Conservation (phyloP, 2,329 filamentous ascomycete species). For the Trichoderma sp. region DNA sequence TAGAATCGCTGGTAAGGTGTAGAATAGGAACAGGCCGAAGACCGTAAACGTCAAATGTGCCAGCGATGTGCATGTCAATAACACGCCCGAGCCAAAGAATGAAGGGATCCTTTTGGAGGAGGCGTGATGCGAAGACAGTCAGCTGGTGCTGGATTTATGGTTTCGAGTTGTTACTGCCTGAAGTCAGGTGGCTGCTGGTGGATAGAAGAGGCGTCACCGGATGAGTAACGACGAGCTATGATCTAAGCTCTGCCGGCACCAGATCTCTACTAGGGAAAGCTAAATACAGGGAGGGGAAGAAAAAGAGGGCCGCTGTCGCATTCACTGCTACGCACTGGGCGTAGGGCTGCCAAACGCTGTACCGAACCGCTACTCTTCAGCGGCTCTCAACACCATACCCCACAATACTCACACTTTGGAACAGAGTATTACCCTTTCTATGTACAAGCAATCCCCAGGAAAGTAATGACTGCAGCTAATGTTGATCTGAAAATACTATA, state of each 20-base stretch:
- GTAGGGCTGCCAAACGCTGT: not conserved
- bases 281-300: not conserved
- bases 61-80: slow-evolving; percentile 17
- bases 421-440: no score
- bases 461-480: not conserved
- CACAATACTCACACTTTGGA: not conserved
- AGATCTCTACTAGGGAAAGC: slow-evolving; percentile 14
- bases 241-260: slow-evolving; percentile 13
- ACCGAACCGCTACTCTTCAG: no score
- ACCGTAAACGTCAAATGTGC: not conserved
- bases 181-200: slow-evolving; percentile 24
- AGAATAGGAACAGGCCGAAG: not conserved
- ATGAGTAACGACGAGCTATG: slow-evolving; percentile 1
- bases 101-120: not conserved
- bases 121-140: not conserved
- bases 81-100: not conserved
- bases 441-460: not conserved
- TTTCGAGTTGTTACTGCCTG: slow-evolving; percentile 1
- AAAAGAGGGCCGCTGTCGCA: not conserved
- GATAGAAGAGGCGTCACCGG: slow-evolving; percentile 16
- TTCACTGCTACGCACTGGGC: not conserved
- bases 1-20: slow-evolving; percentile 4
- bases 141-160: not conserved
- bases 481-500: not conserved
- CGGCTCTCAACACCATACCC: not conserved